Evolutionary conservation across 2,329 filamentous ascomycete species (phyloP), one percentile per base, ranked within the genome.

Genomic region (Ophiostoma perfectum): DNA sequence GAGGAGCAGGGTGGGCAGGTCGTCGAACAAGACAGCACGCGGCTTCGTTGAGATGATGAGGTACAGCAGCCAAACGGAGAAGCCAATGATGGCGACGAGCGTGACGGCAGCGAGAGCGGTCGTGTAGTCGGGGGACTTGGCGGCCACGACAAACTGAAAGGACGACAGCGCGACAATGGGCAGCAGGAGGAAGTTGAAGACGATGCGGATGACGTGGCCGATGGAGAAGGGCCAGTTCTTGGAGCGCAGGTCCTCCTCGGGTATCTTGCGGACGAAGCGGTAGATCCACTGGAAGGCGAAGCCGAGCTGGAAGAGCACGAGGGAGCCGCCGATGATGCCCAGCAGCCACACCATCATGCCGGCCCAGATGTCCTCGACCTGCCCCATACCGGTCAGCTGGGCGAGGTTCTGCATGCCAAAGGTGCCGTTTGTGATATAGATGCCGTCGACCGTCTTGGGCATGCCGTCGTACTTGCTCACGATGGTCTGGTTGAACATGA

Each of bases 401-500:
- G 90, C 89, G 73, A 95, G 83, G 64, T 85, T 83, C 71, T 95
- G 88, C 65, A 99, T 81, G 41, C 95, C 95, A 74, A 94, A 93
- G 2, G 83, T 87, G 44, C 87, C 89, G 74, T 92, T 89, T 63
- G 89, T 88, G 67, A 87, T 83, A 78, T 98, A 98, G n/a, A 99
- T 85, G 49, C 94, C 93, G 77, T 98, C 93, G 9, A 88, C 80
- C 14, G 96, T 77, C 71, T 86, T 89, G 71, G 88, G 82, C 71
- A 85, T 88, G 6, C 89, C 86, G 42, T 84, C 80, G 12, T 85
- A 86, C 47, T 88, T 81, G 74, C 87, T 90, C 70, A 96, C 88
- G 74, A 97, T 91, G 78, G 90, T 97, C 72, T 95, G 82, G 76
- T 97, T 97, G 81, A 98, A 98, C 83, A 98, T 90, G 70, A 99